phyloP scores from a whole-genome alignment of 2,329 filamentous ascomycete species.

The Trichoderma gracile region DNA sequence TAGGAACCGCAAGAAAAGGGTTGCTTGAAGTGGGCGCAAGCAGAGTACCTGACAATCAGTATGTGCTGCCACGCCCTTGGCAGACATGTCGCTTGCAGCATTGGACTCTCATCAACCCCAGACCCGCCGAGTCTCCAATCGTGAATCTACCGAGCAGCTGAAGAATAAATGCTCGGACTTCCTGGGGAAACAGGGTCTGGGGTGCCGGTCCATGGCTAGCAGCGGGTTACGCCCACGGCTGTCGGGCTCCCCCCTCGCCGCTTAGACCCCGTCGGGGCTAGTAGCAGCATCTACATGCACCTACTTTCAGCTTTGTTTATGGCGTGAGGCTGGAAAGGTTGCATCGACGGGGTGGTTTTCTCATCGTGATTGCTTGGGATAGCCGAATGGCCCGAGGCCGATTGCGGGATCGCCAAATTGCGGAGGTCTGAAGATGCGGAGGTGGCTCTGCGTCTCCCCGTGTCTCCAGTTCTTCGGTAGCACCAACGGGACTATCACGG shows the following conservation, averaged over 20 bases:
- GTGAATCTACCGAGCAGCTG: background rate
- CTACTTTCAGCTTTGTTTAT: background rate
- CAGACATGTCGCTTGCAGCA: background rate
- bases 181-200: too few species aligned
- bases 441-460: background rate
- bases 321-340: background rate
- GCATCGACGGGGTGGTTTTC: background rate
- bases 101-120: too few species aligned
- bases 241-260: background rate
- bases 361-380: background rate
- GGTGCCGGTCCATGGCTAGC: background rate
- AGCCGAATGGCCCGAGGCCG: conserved; percentile 9
- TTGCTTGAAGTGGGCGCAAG: background rate
- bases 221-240: background rate
- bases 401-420: background rate
- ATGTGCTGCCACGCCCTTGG: background rate
- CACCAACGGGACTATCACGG: background rate
- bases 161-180: background rate
- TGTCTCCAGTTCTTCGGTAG: background rate
- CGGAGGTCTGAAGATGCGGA: background rate
- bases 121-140: too few species aligned
- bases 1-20: too few species aligned
- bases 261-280: background rate
- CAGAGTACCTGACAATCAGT: background rate
- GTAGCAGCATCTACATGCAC: background rate